Base-by-base conservation (phyloP, 2,329 filamentous ascomycete genomes). In the Purpureocillium takamizusanense region DNA sequence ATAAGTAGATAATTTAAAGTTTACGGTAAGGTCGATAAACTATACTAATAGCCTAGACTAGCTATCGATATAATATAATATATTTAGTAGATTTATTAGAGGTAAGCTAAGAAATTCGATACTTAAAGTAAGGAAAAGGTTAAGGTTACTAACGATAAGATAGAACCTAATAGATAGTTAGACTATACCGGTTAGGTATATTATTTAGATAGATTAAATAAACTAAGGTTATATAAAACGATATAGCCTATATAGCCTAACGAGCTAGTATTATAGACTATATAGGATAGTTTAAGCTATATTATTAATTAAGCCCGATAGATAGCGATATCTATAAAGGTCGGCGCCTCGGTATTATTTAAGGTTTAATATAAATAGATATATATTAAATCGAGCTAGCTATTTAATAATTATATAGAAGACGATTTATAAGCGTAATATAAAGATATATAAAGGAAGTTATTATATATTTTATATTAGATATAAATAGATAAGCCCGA, bases 401-500 rank as follows among this genome's bases (percentile, higher is more conserved):
- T 27, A 27, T 46, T 46, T 11, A 31, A 41, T 11, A 38, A 35
- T 31, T 28, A 36, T 9, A 32, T 46, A 12, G 38, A 46, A 21
- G 39, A 42, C 13, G 31, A 44, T 30, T 42, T 39, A 27, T 44
- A 31, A 37, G 27, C 23, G 31, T 18, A 33, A 21, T 46, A 46
- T 21, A 44, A 42, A 15, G 34, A 27, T 1, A 35, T 40, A 4
- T 42, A 28, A 15, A 9, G 33, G n/a, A 30, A 29, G 23, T n/a
- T 46, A 5, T 7, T 45, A 4, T 34, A 28, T 7, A 32, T 45
- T 14, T 37, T 32, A 25, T 32, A 23, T 27, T 17, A 36, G 1
- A 41, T 12, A 12, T 18, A 44, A 30, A n/a, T 6, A 10, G 14
- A 6, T 7, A 25, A 30, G 5, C 10, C 21, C 4, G 34, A 30